phyloP scores from a whole-genome alignment of 2,329 filamentous ascomycete genomes.

The Conoideocrella luteorostrata region DNA sequence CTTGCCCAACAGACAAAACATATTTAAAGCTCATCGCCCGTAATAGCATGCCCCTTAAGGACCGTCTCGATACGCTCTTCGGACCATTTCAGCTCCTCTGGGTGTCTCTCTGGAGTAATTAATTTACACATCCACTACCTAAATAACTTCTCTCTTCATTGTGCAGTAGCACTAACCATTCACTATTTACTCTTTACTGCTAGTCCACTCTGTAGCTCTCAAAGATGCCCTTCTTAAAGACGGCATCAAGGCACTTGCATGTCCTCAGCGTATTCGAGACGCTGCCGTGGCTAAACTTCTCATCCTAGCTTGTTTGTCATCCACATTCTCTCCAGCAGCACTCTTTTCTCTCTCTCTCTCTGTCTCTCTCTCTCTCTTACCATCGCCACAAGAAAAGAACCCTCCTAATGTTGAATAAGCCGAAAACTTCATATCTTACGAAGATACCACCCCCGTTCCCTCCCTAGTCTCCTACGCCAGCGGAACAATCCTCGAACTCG shows the following conservation, averaged over 20 bases:
- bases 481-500: slow-evolving; percentile 36
- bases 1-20: too few relatives aligned
- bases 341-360: neutral
- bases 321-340: too few relatives aligned
- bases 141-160: neutral
- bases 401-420: neutral
- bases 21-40: too few relatives aligned
- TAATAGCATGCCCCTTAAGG: neutral
- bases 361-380: neutral
- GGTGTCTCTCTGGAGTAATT: neutral
- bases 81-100: neutral
- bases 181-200: neutral
- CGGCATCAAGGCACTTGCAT: neutral
- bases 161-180: neutral
- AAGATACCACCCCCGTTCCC: slow-evolving; percentile 4
- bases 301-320: neutral
- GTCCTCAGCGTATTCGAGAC: neutral
- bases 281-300: neutral
- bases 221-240: neutral
- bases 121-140: neutral
- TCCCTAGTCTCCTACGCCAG: neutral
- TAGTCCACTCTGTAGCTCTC: neutral
- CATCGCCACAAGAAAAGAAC: neutral
- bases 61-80: neutral
- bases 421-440: neutral